Base-by-base conservation (phyloP, 1,284 basidiomycete genomes). In the Leccinum fuscescens region DNA sequence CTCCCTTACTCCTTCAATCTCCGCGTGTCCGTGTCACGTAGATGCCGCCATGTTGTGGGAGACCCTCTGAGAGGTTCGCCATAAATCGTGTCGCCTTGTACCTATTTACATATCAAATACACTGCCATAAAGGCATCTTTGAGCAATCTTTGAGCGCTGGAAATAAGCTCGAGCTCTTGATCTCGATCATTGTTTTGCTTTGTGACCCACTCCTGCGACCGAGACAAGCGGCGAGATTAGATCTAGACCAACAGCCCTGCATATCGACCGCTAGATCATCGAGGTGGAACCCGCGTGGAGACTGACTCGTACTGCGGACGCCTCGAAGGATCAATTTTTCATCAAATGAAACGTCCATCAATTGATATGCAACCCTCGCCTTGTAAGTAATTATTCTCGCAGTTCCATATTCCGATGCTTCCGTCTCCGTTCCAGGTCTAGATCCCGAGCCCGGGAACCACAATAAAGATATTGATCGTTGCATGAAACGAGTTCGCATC, bases 321-420 rank as follows among this genome's bases (percentile, higher is more conserved):
- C 12, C 51, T 20, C 31, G 33, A 54, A 35, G 6, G 8, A 51
- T 29, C 49, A 29, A 20, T n/a, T 46, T 46, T 24, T 29, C 24
- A 51, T 51, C n/a, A 51, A 51, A 46, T 46, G 44, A 46, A 46
- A 46, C 20, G 14, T n/a, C 33, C 24, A 56, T 52, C 54, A 52
- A 9, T 51, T 29, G 59, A 60, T 22, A 15, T 46, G 79, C 17
- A 37, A 77, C 63, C 42, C 74, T 66, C 4, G 76, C 77, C 63
- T 79, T 78, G 62, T 70, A 79, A 2, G 69, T 12, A 20, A 20
- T 46, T 20, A 17, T 46, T 20, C 73, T 58, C 64, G 64, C 58
- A 77, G 59, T 22, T 15, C 52, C 35, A 27, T 33, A 33, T 33
- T 33, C 29, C 29, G 29, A 31, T 42, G 44, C 54, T 56, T 56